phyloP scores from a whole-genome alignment of 2,329 filamentous ascomycete species.

The Chrysoporthe cubensis region DNA sequence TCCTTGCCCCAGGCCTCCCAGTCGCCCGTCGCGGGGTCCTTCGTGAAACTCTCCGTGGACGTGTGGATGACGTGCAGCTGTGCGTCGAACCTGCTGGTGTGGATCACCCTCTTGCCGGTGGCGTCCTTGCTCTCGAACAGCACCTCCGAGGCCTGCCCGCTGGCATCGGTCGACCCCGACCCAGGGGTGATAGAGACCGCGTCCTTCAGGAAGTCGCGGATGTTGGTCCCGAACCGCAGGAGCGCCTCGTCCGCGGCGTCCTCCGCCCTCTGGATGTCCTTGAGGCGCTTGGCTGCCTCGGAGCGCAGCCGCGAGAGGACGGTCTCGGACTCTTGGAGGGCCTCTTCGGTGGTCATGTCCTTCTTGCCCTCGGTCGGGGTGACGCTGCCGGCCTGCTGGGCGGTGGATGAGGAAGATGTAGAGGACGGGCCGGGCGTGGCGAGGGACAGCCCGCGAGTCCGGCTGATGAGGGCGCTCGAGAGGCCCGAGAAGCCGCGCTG shows the following conservation, averaged over 20 bases:
- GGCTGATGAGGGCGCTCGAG: conserved; percentile 67
- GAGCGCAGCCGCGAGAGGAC: conserved; percentile 76
- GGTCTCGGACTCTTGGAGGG: conserved; percentile 56
- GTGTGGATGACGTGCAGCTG: conserved; percentile 96
- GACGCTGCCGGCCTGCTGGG: conserved; percentile 42
- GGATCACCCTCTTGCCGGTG: conserved; percentile 88
- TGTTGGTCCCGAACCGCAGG: conserved; percentile 85
- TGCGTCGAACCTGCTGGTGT: conserved; percentile 91
- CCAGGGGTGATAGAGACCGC: conserved; percentile 87
- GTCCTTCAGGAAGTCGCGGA: conserved; percentile 87
- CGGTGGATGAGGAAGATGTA: conserved; percentile 33
- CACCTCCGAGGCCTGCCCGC: conserved; percentile 51
- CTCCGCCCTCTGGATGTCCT: conserved; percentile 88
- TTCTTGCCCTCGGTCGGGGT: conserved; percentile 49
- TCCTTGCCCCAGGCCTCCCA: conserved; percentile 73
- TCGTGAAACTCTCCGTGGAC: conserved; percentile 77
- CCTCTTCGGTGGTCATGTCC: conserved; percentile 47
- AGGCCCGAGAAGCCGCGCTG: conserved; percentile 77
- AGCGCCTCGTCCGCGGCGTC: conserved; percentile 96
- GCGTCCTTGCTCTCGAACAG: conserved; percentile 95
- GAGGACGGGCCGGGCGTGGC: conserved; percentile 41
- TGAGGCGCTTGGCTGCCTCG: conserved; percentile 81
- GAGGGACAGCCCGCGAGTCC: conserved; percentile 75
- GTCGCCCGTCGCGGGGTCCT: conserved; percentile 76
- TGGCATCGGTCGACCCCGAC: conserved; percentile 49